Evolutionary conservation across 306 rosid species (phyloP).

Genomic region (Macrotyloma uniflorum): DNA sequence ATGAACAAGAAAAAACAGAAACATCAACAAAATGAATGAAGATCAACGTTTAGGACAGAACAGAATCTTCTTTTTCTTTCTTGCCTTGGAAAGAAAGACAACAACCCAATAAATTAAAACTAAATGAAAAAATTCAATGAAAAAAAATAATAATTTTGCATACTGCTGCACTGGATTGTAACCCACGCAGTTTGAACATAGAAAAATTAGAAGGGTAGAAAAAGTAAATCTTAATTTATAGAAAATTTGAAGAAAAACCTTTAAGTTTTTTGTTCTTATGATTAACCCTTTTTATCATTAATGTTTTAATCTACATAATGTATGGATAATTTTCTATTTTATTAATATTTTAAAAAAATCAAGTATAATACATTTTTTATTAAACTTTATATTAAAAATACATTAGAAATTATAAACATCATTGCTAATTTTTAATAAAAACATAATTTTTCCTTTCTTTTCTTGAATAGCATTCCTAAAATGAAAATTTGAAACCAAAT

Average conservation of each 20-base stretch:
- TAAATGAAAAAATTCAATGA: background rate
- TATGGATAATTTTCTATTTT: too few relatives aligned
- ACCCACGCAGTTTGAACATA: background rate
- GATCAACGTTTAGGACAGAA: background rate
- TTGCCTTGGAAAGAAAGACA: slow-evolving; percentile 1
- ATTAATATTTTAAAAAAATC: too few relatives aligned
- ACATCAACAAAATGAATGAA: background rate
- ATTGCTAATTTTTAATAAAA: too few relatives aligned
- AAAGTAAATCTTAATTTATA: background rate
- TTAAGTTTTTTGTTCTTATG: background rate
- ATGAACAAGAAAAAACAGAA: slow-evolving; percentile 16
- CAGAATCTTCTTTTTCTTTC: background rate
- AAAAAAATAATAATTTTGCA: background rate
- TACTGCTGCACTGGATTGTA: background rate
- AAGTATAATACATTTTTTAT: too few relatives aligned
- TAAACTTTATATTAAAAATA: too few relatives aligned
- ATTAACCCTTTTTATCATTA: background rate
- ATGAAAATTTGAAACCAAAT: too few relatives aligned
- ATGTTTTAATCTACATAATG: too few relatives aligned
- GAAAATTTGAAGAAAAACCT: background rate
- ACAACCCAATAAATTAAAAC: background rate
- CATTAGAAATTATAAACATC: too few relatives aligned
- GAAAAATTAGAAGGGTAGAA: background rate
- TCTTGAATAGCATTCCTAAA: too few relatives aligned
- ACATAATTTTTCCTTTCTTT: too few relatives aligned